These are phyloP conservation scores for Candida bentonensis DNA, from an alignment of 805 yeast genomes.

Conservation along the genomic window DNA sequence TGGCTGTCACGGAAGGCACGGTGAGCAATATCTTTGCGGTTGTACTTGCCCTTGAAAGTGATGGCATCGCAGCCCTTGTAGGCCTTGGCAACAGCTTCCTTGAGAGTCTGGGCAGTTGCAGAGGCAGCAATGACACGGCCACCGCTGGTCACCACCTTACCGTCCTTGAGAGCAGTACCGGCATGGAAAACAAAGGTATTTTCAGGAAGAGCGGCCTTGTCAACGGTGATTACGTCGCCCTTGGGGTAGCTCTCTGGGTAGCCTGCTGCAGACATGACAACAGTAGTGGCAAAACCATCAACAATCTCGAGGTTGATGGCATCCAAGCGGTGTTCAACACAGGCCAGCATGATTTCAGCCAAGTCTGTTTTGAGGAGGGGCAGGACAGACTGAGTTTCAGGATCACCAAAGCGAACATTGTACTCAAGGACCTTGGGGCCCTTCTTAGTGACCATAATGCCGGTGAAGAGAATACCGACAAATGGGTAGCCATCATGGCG, in stretches of 20 bases:
- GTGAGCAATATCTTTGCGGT: constrained; percentile 90
- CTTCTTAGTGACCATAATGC: constrained; percentile 72
- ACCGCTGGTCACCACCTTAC: constrained; percentile 68
- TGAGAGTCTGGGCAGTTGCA: constrained; percentile 62
- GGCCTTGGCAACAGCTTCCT: constrained; percentile 73
- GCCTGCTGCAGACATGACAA: constrained; percentile 93
- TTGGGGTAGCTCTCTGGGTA: constrained; percentile 80
- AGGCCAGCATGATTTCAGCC: constrained; percentile 83
- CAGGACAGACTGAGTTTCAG: constrained; percentile 94
- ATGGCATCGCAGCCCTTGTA: constrained; percentile 74
- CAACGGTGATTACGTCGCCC: constrained; percentile 70
- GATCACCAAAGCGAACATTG: constrained; percentile 97
- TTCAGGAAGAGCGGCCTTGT: constrained; percentile 27
- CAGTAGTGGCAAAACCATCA: constrained; percentile 69
- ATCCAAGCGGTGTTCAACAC: constrained; percentile 89
- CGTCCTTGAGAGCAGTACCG: constrained; percentile 58
- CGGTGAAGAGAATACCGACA: constrained; percentile 91
- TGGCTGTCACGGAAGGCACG: constrained; percentile 58
- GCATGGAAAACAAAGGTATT: constrained; percentile 85
- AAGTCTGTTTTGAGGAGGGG: constrained; percentile 86
- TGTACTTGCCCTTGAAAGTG: constrained; percentile 59
- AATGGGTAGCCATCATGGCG: constrained; percentile 90
- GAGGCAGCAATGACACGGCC: constrained; percentile 96
- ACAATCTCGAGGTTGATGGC: constrained; percentile 42
- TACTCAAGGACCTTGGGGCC: constrained; percentile 96